A percentile compares a stretch with the other conserved stretches of the same genome.
These are phyloP conservation scores for Mucor indicus DNA, from an alignment of 371 early-diverging fungal genomes.

Conservation along the genomic window DNA sequence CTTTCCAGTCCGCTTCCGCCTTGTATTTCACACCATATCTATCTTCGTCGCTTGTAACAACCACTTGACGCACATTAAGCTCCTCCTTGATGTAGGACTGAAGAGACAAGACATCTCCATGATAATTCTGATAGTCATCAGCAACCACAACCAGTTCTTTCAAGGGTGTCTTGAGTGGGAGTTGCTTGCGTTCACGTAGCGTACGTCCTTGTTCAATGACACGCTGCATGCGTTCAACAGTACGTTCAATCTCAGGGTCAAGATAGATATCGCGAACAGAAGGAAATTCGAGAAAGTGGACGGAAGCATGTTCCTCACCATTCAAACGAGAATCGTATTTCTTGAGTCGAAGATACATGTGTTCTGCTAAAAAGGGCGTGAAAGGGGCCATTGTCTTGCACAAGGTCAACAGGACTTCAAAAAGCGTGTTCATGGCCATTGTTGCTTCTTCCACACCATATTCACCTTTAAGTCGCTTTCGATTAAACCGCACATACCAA, in stretches of 20 bases:
- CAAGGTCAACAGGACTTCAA: slow-evolving; percentile 91
- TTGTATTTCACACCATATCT: slow-evolving; percentile 91
- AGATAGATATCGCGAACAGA: slow-evolving; percentile 92
- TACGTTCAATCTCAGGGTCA: slow-evolving; percentile 91
- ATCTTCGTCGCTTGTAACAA: slow-evolving; percentile 86
- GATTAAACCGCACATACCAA: slow-evolving; percentile 99
- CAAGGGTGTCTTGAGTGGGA: slow-evolving; percentile 97
- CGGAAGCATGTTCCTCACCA: slow-evolving; percentile 75
- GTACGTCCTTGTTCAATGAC: slow-evolving; percentile 97
- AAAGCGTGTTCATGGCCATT: slow-evolving; percentile 88
- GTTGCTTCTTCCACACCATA: slow-evolving; percentile 83
- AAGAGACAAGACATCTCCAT: slow-evolving; percentile 77
- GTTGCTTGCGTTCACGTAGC: slow-evolving; percentile 91
- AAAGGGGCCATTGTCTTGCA: slow-evolving; percentile 97
- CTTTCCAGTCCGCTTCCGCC: slow-evolving; percentile 88
- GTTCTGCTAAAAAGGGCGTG: slow-evolving; percentile 98
- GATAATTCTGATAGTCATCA: slow-evolving; percentile 82
- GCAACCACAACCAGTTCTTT: slow-evolving; percentile 93
- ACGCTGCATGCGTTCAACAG: slow-evolving; percentile 92
- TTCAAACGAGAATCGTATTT: slow-evolving; percentile 60
- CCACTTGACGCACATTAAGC: slow-evolving; percentile 85
- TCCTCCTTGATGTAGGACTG: slow-evolving; percentile 90
- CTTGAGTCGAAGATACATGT: slow-evolving; percentile 94
- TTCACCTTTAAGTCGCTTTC: slow-evolving; percentile 95
- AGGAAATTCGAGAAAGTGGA: slow-evolving; percentile 94